These are phyloP conservation scores for Acidomyces sp. DNA, from an alignment of 495 filamentous ascomycete genomes.

Conservation along the genomic window DNA sequence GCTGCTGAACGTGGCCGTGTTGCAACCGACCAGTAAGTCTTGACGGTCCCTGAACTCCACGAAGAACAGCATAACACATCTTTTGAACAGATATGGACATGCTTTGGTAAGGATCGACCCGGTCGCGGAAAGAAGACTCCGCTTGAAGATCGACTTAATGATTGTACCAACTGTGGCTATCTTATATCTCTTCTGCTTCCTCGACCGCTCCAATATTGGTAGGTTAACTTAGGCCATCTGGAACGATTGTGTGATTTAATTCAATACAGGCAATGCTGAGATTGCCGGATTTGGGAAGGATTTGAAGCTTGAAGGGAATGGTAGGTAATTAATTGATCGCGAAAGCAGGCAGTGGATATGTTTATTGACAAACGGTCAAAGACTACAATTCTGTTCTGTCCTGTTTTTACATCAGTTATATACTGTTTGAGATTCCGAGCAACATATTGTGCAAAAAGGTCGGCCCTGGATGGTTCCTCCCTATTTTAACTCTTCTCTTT, in stretches of 20 bases:
- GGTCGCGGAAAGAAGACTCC: constrained; percentile 34
- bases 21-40: constrained; percentile 47
- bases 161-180: constrained; percentile 49
- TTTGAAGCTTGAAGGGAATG: constrained; percentile 41
- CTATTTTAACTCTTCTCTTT: constrained; percentile 34
- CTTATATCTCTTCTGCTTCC: constrained; percentile 51
- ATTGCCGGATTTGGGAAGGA: constrained; percentile 49
- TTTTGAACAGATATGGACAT: constrained; percentile 35
- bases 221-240: background rate
- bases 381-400: constrained; percentile 60
- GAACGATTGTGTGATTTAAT: background rate
- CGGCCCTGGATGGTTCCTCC: constrained; percentile 46
- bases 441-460: constrained; percentile 46
- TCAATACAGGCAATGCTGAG: constrained; percentile 16
- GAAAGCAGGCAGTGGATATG: background rate
- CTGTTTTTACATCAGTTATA: constrained; percentile 57
- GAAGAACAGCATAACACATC: background rate
- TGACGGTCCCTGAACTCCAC: background rate
- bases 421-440: constrained; percentile 28
- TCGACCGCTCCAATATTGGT: constrained; percentile 42
- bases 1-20: constrained; percentile 45
- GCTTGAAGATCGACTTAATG: constrained; percentile 43
- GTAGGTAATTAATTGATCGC: constrained; percentile 3
- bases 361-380: constrained; percentile 17
- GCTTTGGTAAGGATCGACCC: constrained; percentile 35